Conservation (phyloP, 805 yeast species). For the Lipomyces yamadae region DNA sequence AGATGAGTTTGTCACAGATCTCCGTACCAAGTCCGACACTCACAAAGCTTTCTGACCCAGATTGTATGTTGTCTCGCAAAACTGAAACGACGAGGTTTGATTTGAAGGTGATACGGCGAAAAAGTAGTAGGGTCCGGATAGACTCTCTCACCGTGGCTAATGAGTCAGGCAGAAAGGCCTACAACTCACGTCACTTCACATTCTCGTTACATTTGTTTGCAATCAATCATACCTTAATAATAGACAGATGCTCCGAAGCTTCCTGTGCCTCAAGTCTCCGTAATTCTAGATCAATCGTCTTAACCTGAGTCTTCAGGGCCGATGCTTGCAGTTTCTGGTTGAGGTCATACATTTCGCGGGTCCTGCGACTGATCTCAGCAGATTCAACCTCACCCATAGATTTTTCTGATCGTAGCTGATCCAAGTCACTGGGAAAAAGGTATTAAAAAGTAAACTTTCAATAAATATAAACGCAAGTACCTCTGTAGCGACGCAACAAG, state of each 20-base stretch:
- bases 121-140: conserved; percentile 15
- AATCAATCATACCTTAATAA: conserved; percentile 28
- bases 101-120: conserved; percentile 26
- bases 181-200: not conserved
- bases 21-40: conserved; percentile 22
- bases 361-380: conserved; percentile 29
- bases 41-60: not conserved
- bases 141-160: conserved; percentile 25
- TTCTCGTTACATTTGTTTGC: not conserved
- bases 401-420: conserved; percentile 30
- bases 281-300: conserved; percentile 41
- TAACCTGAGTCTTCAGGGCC: conserved; percentile 27
- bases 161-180: conserved; percentile 24
- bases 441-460: not conserved
- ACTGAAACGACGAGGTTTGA: conserved; percentile 15
- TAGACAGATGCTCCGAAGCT: conserved; percentile 41
- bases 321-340: conserved; percentile 38
- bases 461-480: conserved; percentile 2
- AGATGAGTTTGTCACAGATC: conserved; percentile 21
- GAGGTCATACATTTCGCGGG: conserved; percentile 37
- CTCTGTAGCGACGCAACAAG: conserved; percentile 41
- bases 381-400: conserved; percentile 26
- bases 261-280: conserved; percentile 39
- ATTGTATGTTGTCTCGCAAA: not conserved
- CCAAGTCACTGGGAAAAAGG: conserved; percentile 35